Evolutionary conservation across 2,329 filamentous ascomycete genomes (phyloP).

Genomic region (Fusarium nanum): DNA sequence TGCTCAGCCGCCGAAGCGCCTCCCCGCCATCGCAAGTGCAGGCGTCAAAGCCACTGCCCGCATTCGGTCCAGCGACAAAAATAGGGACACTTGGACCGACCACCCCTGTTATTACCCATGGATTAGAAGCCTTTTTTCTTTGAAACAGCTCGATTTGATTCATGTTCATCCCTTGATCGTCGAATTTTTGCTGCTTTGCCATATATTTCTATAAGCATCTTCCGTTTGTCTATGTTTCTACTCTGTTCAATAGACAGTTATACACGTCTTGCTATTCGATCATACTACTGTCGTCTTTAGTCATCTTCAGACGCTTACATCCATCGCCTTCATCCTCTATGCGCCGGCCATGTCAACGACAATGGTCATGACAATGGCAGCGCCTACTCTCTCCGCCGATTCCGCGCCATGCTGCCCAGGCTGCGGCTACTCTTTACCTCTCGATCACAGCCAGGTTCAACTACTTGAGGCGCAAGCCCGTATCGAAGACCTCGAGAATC

Average conservation of each 20-base stretch:
- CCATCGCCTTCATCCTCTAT: constrained; percentile 4
- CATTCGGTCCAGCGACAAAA: constrained; percentile 35
- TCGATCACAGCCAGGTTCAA: constrained; percentile 54
- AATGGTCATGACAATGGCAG: constrained; percentile 53
- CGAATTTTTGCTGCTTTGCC: not conserved
- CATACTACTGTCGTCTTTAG: not conserved
- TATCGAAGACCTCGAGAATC: constrained; percentile 76
- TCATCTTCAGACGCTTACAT: constrained; percentile 3
- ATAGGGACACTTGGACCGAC: constrained; percentile 33
- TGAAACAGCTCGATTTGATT: constrained; percentile 24
- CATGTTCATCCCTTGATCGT: constrained; percentile 19
- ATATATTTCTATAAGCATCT: not conserved
- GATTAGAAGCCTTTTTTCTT: constrained; percentile 22
- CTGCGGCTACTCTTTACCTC: constrained; percentile 59
- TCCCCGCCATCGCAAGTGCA: constrained; percentile 21
- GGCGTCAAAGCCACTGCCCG: constrained; percentile 39
- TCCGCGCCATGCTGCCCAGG: constrained; percentile 59
- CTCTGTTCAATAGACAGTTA: not conserved
- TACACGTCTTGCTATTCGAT: not conserved
- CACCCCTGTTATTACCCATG: constrained; percentile 24
- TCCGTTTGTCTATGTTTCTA: not conserved
- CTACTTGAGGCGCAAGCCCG: constrained; percentile 68
- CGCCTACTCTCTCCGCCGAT: constrained; percentile 41
- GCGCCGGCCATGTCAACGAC: constrained; percentile 44
- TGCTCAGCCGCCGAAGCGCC: constrained; percentile 39